Conservation (phyloP, 78 protist genomes). For the Thecamonas trahens region DNA sequence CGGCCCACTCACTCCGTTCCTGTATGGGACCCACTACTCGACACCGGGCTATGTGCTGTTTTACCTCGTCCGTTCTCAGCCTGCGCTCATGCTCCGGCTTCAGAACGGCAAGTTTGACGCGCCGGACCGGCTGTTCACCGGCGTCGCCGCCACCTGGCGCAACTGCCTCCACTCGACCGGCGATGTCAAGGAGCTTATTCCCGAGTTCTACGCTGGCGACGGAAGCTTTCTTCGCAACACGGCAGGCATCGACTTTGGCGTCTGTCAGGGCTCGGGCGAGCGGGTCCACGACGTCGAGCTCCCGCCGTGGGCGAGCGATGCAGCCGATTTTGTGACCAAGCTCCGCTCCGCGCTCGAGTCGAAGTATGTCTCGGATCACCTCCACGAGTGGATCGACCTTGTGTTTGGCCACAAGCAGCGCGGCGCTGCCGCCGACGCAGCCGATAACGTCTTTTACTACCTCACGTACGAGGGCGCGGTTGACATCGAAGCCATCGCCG, state of each 20-base stretch:
- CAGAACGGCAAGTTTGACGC: slow-evolving; percentile 81
- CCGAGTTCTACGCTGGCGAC: slow-evolving; percentile 61
- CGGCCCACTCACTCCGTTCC: too few species aligned
- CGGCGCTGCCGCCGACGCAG: slow-evolving; percentile 61
- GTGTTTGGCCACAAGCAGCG: slow-evolving; percentile 89
- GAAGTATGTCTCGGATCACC: slow-evolving; percentile 57
- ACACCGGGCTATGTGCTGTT: slow-evolving; percentile 84
- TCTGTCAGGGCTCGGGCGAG: slow-evolving; percentile 23
- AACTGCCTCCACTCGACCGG: slow-evolving; percentile 24
- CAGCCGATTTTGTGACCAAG: slow-evolving; percentile 48
- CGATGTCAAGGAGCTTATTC: slow-evolving; percentile 90
- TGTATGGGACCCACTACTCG: slow-evolving; percentile 93
- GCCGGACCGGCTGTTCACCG: slow-evolving; percentile 81
- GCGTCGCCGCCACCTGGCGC: slow-evolving; percentile 72
- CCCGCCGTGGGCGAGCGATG: slow-evolving; percentile 93
- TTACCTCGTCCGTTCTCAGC: slow-evolving; percentile 87
- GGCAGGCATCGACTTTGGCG: slow-evolving; percentile 52
- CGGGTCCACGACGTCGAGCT: slow-evolving; percentile 67
- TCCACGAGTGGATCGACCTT: slow-evolving; percentile 95
- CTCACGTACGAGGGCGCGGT: slow-evolving; percentile 90
- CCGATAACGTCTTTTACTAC: slow-evolving; percentile 82
- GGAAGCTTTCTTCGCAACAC: slow-evolving; percentile 56
- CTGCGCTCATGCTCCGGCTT: slow-evolving; percentile 21
- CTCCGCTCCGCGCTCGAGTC: slow-evolving; percentile 80
- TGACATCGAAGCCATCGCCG: slow-evolving; percentile 67